These are phyloP conservation scores for Anthostomella pinea DNA, from an alignment of 2,329 filamentous ascomycete species.

Conservation along the genomic window DNA sequence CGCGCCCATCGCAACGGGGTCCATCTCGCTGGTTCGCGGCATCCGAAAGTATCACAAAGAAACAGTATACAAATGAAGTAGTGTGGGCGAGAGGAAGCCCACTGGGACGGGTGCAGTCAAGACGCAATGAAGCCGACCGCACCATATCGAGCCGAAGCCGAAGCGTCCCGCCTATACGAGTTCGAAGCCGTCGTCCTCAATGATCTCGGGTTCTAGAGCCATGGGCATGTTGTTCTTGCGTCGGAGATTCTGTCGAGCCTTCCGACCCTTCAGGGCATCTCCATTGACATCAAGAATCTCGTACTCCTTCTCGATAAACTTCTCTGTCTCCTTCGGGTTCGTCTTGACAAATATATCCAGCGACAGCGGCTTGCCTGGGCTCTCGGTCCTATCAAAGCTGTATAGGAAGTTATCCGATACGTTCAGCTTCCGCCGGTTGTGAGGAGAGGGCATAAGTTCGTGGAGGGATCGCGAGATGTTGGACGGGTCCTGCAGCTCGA, in stretches of 20 bases:
- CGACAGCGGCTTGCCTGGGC: conserved; percentile 38
- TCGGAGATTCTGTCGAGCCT: conserved; percentile 41
- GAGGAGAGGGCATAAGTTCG: conserved; percentile 30
- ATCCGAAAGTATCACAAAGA: conserved; percentile 1
- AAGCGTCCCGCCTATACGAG: conserved; percentile 28
- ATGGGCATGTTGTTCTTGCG: conserved; percentile 24
- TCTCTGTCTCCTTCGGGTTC: conserved; percentile 40
- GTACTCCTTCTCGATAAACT: conserved; percentile 46
- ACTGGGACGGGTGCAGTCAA: conserved; percentile 5
- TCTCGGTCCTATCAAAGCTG: conserved; percentile 40
- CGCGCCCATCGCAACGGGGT: background rate
- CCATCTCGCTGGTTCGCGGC: conserved; percentile 8
- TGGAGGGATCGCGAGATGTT: conserved; percentile 35
- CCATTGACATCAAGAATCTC: conserved; percentile 46
- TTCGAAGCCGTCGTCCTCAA: conserved; percentile 44
- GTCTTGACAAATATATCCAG: conserved; percentile 39
- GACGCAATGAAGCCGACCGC: conserved; percentile 7
- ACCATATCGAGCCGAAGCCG: background rate
- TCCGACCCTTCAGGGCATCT: conserved; percentile 41
- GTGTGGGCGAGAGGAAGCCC: conserved; percentile 1
- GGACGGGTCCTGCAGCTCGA: conserved; percentile 36
- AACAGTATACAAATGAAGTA: conserved; percentile 8
- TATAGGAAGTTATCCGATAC: conserved; percentile 39
- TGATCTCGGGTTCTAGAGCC: conserved; percentile 22
- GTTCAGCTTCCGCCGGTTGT: conserved; percentile 20